Evolutionary conservation across 208 protist species (phyloP).

Genomic region (Crithidia sp.): DNA sequence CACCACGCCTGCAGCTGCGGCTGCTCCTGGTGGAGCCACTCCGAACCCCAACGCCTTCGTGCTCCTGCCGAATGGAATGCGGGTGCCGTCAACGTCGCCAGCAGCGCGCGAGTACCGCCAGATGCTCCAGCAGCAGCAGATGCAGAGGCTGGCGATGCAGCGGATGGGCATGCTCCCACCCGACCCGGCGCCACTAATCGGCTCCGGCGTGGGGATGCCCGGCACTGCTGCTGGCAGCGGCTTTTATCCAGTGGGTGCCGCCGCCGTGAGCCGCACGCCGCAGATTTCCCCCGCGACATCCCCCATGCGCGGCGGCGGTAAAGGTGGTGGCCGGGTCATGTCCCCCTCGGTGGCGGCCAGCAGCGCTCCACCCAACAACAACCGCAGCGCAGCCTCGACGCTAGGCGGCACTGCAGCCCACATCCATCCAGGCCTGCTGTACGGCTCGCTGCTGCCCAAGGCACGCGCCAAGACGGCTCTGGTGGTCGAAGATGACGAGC

Average conservation of each 20-base stretch:
- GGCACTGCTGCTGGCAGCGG: background rate
- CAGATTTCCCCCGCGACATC: background rate
- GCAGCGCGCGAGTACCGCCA: constrained; percentile 1
- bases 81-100: constrained; percentile 23
- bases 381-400: background rate
- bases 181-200: too few species aligned
- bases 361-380: background rate
- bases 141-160: background rate
- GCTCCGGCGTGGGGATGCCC: too few species aligned
- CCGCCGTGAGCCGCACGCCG: background rate
- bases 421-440: constrained; percentile 55
- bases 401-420: constrained; percentile 7
- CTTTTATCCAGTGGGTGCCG: background rate
- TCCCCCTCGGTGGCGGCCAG: constrained; percentile 20
- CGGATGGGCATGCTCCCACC: background rate
- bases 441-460: constrained; percentile 64
- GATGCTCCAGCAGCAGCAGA: constrained; percentile 11
- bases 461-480: constrained; percentile 46
- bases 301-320: background rate
- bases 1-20: background rate
- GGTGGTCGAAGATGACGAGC: constrained; percentile 31
- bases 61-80: constrained; percentile 23
- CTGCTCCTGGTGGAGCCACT: background rate
- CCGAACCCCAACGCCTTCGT: background rate
- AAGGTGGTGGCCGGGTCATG: background rate